A percentile compares a stretch with the other conserved stretches of the same genome.
These are phyloP conservation scores for Alloteropsis angusta DNA, from an alignment of 202 grass and related monocot genomes.

Conservation along the genomic window DNA sequence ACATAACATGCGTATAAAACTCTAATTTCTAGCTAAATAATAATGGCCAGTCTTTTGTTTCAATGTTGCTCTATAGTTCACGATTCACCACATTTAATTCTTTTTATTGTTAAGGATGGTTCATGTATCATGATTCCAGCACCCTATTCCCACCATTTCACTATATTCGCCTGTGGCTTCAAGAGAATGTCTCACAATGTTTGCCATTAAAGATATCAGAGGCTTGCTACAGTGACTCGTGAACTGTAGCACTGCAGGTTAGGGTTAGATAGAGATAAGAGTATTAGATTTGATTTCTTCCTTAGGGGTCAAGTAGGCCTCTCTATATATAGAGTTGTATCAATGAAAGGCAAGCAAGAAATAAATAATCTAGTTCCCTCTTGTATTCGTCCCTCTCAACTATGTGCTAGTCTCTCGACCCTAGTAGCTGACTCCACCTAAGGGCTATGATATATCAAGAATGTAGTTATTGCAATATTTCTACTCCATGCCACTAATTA, in stretches of 20 bases:
- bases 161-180: background rate
- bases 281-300: no score
- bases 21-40: slow-evolving; percentile 1
- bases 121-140: background rate
- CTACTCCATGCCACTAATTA: background rate
- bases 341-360: no score
- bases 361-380: no score
- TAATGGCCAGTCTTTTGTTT: background rate
- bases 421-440: no score
- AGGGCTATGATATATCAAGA: background rate
- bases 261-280: no score
- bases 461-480: background rate
- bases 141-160: background rate
- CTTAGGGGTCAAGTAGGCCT: no score
- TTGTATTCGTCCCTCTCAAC: no score
- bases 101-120: slow-evolving; percentile 4
- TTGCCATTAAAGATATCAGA: background rate
- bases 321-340: no score
- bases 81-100: background rate
- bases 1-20: background rate
- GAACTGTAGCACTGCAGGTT: no score
- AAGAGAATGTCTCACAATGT: background rate
- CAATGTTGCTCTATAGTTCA: background rate
- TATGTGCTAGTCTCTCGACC: no score
- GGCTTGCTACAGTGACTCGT: no score